A percentile compares a stretch with the other conserved stretches of the same genome.
These are phyloP conservation scores for Sophora flavescens DNA, from an alignment of 306 rosid genomes.

Conservation along the genomic window DNA sequence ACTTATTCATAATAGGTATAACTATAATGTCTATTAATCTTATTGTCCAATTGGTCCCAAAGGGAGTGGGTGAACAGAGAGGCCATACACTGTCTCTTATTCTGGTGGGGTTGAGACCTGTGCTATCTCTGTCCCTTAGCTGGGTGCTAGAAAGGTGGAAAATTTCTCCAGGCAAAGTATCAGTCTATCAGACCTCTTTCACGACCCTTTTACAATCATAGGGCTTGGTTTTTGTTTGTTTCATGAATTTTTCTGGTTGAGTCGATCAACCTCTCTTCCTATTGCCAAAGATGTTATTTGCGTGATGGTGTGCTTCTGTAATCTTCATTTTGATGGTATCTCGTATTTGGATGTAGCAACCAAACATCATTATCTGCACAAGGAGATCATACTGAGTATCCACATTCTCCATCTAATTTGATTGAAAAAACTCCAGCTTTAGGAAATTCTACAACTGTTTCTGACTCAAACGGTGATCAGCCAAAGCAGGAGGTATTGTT, in stretches of 20 bases:
- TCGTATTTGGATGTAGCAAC: slow-evolving; percentile 46
- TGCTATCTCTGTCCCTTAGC: background rate
- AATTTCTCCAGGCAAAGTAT: background rate
- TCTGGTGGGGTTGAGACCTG: slow-evolving; percentile 10
- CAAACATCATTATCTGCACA: slow-evolving; percentile 40
- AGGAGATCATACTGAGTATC: slow-evolving; percentile 44
- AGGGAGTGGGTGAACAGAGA: background rate
- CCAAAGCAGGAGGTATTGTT: slow-evolving; percentile 46
- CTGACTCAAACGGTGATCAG: slow-evolving; percentile 48
- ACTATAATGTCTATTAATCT: background rate
- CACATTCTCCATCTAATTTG: slow-evolving; percentile 39
- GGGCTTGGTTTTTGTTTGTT: background rate
- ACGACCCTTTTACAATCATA: background rate
- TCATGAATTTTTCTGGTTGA: background rate
- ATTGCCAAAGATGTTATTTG: slow-evolving; percentile 6
- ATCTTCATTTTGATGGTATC: background rate
- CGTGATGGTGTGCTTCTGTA: slow-evolving; percentile 10
- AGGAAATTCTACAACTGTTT: slow-evolving; percentile 15
- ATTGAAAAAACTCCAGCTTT: slow-evolving; percentile 45
- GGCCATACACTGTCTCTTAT: background rate
- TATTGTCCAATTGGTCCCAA: slow-evolving; percentile 11
- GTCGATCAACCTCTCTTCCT: background rate
- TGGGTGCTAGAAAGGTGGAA: background rate
- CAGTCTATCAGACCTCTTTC: slow-evolving; percentile 3
- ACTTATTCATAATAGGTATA: background rate